Base-by-base conservation (phyloP, 768 basidiomycete genomes). In the Tephrocybe sp. region DNA sequence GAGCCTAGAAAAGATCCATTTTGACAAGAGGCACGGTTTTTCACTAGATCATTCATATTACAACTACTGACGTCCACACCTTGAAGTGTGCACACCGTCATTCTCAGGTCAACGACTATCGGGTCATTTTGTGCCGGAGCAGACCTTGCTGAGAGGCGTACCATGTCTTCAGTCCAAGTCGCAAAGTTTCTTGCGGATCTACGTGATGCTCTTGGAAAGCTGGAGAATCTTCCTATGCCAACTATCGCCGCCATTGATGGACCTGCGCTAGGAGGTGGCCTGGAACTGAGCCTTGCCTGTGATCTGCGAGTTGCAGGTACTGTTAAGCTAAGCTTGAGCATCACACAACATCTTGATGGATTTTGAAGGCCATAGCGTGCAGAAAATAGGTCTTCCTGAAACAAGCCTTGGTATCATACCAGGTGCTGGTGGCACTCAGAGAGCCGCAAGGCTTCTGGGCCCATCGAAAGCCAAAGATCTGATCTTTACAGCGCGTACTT, bases 241-340 rank as follows among this genome's bases (percentile, higher is more conserved):
- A 95, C 92, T 13, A 89, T 97, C 48, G 89, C 89, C 28, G 92
- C 93, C 4, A 89, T 98, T 34, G 94, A 97, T 63, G 94, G 94
- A 0, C 91, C 90, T 16, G 94, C 94, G 8, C 75, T 98, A 0
- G 94, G 94, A 9, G 94, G 94, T n/a, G 94, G 94, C 1, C 75
- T 94, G 24, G 94, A 98, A 66, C 67, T 97, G 50, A 78, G 86
- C 50, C 76, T 98, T 45, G 87, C 91, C 2, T 96, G 92, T 68
- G 94, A 98, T 72, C 67, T 98, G 60, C 82, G 94, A 27, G 85
- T 96, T 22, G 93, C 88, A 52, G 90, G 93, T 92, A 67, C 49
- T 68, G 31, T 42, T 18, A 18, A 25, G 15, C n/a, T 32, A n/a
- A 13, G 16, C 18, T 5, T 15, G 4, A 18, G 13, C 24, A n/a